Percentiles rank a stretch among this genome's conserved stretches.
phyloP scores from a whole-genome alignment of 2,329 filamentous ascomycete genomes.

The Colletotrichum navitas region DNA sequence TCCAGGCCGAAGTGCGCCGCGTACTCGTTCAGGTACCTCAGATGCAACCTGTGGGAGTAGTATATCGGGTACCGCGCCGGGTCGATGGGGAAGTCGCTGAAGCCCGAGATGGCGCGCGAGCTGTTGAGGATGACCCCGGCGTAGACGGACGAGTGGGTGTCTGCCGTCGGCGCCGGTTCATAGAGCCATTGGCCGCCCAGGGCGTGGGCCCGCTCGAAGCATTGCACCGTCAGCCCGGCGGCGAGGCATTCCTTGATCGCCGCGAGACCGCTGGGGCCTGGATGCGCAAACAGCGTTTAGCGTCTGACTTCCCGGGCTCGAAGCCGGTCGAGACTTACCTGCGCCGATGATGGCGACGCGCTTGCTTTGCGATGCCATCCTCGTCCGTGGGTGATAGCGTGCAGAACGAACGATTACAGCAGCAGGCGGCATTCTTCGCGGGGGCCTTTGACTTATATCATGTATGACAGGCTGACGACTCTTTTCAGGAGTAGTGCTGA shows the following conservation, averaged over 20 bases:
- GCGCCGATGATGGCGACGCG: constrained; percentile 46
- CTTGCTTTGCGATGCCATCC: constrained; percentile 17
- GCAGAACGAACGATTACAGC: neutral
- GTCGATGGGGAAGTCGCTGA: constrained; percentile 56
- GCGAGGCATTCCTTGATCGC: constrained; percentile 55
- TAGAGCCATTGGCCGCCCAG: constrained; percentile 57
- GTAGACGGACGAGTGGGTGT: constrained; percentile 52
- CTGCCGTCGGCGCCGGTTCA: constrained; percentile 46
- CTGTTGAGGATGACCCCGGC: constrained; percentile 53
- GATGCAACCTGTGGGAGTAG: constrained; percentile 51
- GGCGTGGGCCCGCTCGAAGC: constrained; percentile 51
- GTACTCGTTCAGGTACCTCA: constrained; percentile 54
- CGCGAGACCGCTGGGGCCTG: constrained; percentile 52
- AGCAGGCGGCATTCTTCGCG: neutral
- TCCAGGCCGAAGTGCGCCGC: constrained; percentile 52
- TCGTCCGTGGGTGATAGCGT: too few relatives aligned
- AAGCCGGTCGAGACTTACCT: constrained; percentile 32
- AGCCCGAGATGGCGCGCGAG: constrained; percentile 53
- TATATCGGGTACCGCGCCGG: constrained; percentile 53
- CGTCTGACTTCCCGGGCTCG: neutral
- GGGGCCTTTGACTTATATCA: neutral
- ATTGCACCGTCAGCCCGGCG: constrained; percentile 51
- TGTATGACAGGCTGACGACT: too few relatives aligned
- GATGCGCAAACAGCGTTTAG: neutral
- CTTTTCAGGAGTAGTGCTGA: neutral